phyloP scores from a whole-genome alignment of 2,329 filamentous ascomycete species.

The Cladosporium sp. region DNA sequence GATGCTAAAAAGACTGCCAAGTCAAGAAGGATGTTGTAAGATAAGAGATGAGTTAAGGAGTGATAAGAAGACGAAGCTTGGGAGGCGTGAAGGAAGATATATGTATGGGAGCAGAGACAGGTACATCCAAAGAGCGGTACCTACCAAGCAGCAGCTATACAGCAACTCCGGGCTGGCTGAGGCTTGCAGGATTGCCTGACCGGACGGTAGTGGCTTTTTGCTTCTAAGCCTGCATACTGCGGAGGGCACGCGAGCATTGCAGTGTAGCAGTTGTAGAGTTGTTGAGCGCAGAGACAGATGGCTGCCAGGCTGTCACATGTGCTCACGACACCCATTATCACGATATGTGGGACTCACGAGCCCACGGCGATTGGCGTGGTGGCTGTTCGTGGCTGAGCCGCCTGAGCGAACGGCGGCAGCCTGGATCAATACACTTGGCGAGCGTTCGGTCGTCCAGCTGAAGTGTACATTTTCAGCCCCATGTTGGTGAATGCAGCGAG shows the following conservation, averaged over 20 bases:
- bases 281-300: background rate
- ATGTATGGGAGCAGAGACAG: background rate
- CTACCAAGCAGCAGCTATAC: background rate
- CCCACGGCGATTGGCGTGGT: background rate
- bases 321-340: background rate
- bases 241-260: constrained; percentile 6
- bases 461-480: no score
- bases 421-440: background rate
- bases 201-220: background rate
- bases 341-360: no score
- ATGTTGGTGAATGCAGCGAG: background rate
- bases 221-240: constrained; percentile 10
- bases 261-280: constrained; percentile 2
- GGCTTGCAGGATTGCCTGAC: constrained; percentile 8
- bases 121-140: background rate
- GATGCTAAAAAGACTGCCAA: no score
- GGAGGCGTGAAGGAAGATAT: background rate
- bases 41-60: background rate
- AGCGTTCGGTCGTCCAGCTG: no score
- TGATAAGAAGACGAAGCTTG: background rate
- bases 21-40: no score
- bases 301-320: constrained; percentile 8
- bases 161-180: background rate
- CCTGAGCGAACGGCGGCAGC: background rate
- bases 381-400: background rate